Evolutionary conservation across 2,329 filamentous ascomycete species (phyloP).

Genomic region (Colletotrichum sp.): DNA sequence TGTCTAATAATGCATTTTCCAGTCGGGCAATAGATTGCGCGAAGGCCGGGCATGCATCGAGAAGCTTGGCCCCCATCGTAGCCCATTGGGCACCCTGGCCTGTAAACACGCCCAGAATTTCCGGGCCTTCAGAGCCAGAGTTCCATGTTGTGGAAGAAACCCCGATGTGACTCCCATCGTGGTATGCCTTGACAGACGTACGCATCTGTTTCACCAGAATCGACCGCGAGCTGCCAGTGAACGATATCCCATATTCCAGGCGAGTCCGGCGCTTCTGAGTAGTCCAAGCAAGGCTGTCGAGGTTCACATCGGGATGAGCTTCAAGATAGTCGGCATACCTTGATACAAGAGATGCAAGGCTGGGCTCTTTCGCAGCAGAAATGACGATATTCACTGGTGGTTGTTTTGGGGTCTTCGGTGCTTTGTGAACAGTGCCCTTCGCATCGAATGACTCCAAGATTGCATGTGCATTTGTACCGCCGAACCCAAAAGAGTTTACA

Average conservation of each 20-base stretch:
- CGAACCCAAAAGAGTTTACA: slow-evolving; percentile 45
- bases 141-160: background rate
- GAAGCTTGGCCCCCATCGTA: slow-evolving; percentile 22
- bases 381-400: background rate
- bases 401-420: background rate
- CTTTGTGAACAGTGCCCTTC: background rate
- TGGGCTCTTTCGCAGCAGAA: background rate
- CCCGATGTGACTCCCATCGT: slow-evolving; percentile 11
- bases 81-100: slow-evolving; percentile 30
- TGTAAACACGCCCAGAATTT: slow-evolving; percentile 23
- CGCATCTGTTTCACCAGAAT: background rate
- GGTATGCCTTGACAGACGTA: slow-evolving; percentile 10
- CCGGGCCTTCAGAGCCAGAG: background rate
- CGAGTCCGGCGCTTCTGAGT: slow-evolving; percentile 12
- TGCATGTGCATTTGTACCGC: slow-evolving; percentile 49
- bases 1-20: background rate
- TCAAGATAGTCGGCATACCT: background rate
- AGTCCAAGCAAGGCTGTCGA: slow-evolving; percentile 22
- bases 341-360: background rate
- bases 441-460: slow-evolving; percentile 30
- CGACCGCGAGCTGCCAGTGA: slow-evolving; percentile 21
- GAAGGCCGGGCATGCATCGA: slow-evolving; percentile 1
- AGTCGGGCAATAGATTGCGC: slow-evolving; percentile 6
- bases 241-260: slow-evolving; percentile 4
- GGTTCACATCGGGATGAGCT: background rate